Percentiles rank a stretch among this genome's conserved stretches.
Conservation (phyloP, 1,284 basidiomycete species). For the Papiliotrema nemorosa region DNA sequence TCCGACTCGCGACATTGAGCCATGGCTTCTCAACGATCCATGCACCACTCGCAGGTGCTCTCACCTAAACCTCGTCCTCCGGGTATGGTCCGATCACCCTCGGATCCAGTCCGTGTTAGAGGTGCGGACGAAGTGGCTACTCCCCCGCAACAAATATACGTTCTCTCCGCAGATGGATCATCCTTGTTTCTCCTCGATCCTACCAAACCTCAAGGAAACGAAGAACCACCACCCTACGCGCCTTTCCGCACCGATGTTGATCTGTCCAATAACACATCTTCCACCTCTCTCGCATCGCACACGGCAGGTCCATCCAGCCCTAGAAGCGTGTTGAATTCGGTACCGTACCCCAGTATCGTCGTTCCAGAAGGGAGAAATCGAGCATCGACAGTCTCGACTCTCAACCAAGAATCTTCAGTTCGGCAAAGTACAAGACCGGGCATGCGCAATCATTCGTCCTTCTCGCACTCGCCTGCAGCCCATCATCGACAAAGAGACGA, state of each 20-base stretch:
- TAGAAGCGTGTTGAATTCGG: neutral
- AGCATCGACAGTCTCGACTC: conserved; percentile 21
- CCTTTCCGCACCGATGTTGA: conserved; percentile 13
- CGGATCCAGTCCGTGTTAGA: conserved; percentile 10
- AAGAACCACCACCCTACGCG: conserved; percentile 44
- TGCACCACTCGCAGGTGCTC: too few relatives aligned
- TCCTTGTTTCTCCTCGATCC: conserved; percentile 37
- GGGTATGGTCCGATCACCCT: conserved; percentile 16
- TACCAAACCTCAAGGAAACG: conserved; percentile 22
- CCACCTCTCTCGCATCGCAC: neutral
- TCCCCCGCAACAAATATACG: conserved; percentile 30
- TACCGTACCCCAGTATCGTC: conserved; percentile 4
- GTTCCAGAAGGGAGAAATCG: conserved; percentile 11
- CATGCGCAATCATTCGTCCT: neutral
- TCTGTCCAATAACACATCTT: neutral
- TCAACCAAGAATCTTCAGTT: neutral
- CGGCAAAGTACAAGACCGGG: neutral
- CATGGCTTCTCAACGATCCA: too few relatives aligned
- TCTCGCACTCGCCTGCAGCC: neutral
- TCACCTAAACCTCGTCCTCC: conserved; percentile 10
- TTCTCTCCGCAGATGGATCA: conserved; percentile 44
- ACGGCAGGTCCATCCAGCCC: conserved; percentile 1
- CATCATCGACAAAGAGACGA: neutral
- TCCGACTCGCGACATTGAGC: too few relatives aligned
- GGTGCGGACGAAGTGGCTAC: neutral